Base-by-base conservation (phyloP, 1,139 yeast genomes). In the Wickerhamomyces sp. region DNA sequence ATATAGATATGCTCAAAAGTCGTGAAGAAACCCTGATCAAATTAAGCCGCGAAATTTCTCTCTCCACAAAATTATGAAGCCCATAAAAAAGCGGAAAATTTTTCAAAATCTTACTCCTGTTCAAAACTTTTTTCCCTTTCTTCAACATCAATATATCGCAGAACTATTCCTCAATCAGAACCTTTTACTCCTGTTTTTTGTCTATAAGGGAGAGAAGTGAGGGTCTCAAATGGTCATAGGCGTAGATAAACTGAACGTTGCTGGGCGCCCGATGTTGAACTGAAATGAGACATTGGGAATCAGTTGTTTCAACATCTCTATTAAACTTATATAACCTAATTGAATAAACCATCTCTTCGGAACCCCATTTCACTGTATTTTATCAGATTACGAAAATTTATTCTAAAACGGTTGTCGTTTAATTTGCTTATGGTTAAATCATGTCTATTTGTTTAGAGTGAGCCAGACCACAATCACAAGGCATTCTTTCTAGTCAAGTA, bases 401-500 rank as follows among this genome's bases (percentile, higher is more conserved):
- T n/a, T n/a, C n/a, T n/a, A n/a, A n/a, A n/a, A n/a, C n/a, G n/a
- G n/a, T n/a, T n/a, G n/a, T n/a, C n/a, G n/a, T n/a, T n/a, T n/a
- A n/a, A n/a, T n/a, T n/a, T n/a, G n/a, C n/a, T n/a, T n/a, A n/a
- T n/a, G n/a, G n/a, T n/a, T n/a, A n/a, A n/a, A n/a, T n/a, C n/a
- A n/a, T n/a, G n/a, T n/a, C n/a, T n/a, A n/a, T n/a, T n/a, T n/a
- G n/a, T n/a, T n/a, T n/a, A n/a, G n/a, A n/a, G n/a, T n/a, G n/a
- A n/a, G n/a, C n/a, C n/a, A n/a, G n/a, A n/a, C n/a, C n/a, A n/a
- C n/a, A n/a, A n/a, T n/a, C n/a, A n/a, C n/a, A n/a, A n/a, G 9
- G 30, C 96, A 59, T 87, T 86, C 60, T 86, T 86, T 50, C 88
- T 68, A 3, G 97, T 88, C 43, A 89, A 69, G 57, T 88, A 87